Conservation (phyloP, 1,284 basidiomycete genomes). For the Sanghuangporus weigelae region DNA sequence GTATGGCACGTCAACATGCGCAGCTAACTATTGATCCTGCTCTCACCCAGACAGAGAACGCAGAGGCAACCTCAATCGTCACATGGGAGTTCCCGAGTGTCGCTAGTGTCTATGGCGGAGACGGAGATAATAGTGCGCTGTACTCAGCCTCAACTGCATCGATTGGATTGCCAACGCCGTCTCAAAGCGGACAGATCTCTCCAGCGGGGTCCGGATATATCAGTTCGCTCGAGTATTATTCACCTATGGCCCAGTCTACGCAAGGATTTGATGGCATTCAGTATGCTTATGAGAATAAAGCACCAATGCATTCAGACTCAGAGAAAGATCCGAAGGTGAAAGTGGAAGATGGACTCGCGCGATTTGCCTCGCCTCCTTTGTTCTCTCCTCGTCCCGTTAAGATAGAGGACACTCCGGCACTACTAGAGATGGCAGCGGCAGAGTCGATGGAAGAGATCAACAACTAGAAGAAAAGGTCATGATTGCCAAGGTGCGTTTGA, state of each 20-base stretch:
- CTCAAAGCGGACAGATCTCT: neutral
- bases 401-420: slow-evolving; percentile 1
- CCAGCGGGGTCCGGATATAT: neutral
- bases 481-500: neutral
- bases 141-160: slow-evolving; percentile 1
- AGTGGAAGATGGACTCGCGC: neutral
- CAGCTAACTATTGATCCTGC: neutral
- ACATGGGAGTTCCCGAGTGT: neutral
- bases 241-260: neutral
- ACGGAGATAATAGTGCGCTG: neutral
- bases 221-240: neutral
- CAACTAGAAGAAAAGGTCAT: neutral
- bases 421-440: slow-evolving; percentile 5
- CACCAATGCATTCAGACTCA: neutral
- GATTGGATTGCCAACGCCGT: slow-evolving; percentile 3
- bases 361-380: neutral
- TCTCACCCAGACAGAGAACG: neutral
- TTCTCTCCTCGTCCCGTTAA: slow-evolving; percentile 14
- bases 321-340: neutral
- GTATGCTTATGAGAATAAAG: neutral
- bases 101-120: neutral
- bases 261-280: neutral
- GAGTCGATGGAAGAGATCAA: neutral
- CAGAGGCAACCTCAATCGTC: neutral
- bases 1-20: neutral